Percentiles rank a stretch among this genome's conserved stretches.
phyloP scores from a whole-genome alignment of 257 asterid species.

The Verbena officinalis region DNA sequence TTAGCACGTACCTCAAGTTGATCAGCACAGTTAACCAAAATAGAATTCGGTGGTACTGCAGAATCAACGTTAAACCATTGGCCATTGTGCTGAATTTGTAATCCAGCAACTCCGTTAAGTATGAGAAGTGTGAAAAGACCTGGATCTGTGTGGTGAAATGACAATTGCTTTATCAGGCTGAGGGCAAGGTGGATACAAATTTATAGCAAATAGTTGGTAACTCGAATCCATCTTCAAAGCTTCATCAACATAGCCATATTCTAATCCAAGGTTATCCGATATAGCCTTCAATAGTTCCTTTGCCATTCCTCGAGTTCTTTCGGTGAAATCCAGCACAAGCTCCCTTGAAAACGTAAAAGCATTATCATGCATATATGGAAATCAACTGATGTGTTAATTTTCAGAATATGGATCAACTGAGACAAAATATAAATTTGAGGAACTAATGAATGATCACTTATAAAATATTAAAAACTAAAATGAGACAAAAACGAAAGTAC shows the following conservation, averaged over 20 bases:
- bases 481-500: no score
- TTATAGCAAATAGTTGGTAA: constrained; percentile 38
- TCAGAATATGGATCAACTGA: no score
- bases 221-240: constrained; percentile 38
- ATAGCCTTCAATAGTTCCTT: constrained; percentile 5
- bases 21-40: constrained; percentile 42
- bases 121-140: constrained; percentile 44
- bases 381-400: no score
- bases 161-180: constrained; percentile 50
- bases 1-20: constrained; percentile 29
- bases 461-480: no score
- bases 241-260: constrained; percentile 15
- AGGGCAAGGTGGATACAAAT: constrained; percentile 50
- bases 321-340: background rate
- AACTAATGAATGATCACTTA: no score
- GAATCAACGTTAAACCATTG: constrained; percentile 41
- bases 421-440: no score
- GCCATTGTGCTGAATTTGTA: constrained; percentile 39
- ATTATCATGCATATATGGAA: no score
- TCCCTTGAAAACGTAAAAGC: no score
- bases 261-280: constrained; percentile 29
- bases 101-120: constrained; percentile 41
- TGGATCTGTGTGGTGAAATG: constrained; percentile 45
- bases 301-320: background rate
- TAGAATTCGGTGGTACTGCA: constrained; percentile 32